phyloP scores from a whole-genome alignment of 768 basidiomycete genomes.

The Russula dissimulans region DNA sequence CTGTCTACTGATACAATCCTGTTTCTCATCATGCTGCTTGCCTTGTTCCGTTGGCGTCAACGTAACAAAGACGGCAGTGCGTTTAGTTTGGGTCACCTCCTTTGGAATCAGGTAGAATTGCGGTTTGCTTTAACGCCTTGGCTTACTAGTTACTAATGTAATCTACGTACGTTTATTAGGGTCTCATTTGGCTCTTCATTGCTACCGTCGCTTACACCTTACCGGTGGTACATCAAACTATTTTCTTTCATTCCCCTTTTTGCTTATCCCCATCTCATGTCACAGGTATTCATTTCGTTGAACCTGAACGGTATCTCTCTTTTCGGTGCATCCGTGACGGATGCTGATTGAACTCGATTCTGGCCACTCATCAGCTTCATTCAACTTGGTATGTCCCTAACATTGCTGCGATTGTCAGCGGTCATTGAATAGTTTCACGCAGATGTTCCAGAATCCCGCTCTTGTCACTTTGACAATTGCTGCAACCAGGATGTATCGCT shows the following conservation, averaged over 20 bases:
- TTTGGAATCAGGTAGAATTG: conserved; percentile 5
- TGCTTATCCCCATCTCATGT: background rate
- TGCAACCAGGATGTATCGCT: conserved; percentile 5
- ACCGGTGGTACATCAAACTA: background rate
- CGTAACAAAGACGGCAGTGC: background rate
- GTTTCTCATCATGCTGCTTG: background rate
- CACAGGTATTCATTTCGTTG: conserved; percentile 2
- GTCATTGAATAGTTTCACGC: background rate
- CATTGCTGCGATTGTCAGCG: background rate
- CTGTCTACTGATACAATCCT: background rate
- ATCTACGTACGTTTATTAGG: too few species aligned
- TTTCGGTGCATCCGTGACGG: too few species aligned
- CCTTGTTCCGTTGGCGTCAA: background rate
- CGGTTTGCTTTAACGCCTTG: too few species aligned
- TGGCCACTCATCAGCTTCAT: background rate
- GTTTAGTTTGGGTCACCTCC: background rate
- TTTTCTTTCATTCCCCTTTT: background rate
- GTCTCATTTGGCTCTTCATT: background rate
- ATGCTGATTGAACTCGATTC: background rate
- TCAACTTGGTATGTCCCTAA: background rate
- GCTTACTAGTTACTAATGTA: background rate
- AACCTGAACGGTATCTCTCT: background rate
- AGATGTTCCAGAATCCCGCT: conserved; percentile 2
- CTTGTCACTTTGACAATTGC: background rate
- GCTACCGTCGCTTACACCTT: background rate